phyloP scores from a whole-genome alignment of 73 alveolate genomes.

The Durusdinium trenchii region DNA sequence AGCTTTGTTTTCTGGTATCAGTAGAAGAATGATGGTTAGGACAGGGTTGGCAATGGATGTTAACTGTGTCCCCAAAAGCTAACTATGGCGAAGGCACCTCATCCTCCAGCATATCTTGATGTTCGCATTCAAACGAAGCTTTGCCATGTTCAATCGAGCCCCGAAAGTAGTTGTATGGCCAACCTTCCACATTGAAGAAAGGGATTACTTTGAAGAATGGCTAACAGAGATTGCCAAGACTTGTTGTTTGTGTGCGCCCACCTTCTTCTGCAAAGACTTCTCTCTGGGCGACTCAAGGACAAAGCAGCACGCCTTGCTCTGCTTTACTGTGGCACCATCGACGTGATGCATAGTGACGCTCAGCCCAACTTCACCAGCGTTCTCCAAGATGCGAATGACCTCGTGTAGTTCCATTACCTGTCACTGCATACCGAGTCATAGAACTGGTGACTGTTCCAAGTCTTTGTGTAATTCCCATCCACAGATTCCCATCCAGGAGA shows the following conservation, averaged over 20 bases:
- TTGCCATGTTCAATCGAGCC: not conserved
- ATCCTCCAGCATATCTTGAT: not conserved
- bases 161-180: not conserved
- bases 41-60: too few species aligned
- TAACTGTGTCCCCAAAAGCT: not conserved
- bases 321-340: not conserved
- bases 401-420: not conserved
- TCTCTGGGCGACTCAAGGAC: not conserved
- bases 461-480: too few species aligned
- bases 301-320: not conserved
- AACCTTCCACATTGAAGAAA: not conserved
- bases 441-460: too few species aligned
- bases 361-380: constrained; percentile 29
- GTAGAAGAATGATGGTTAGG: too few species aligned
- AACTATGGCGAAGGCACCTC: not conserved
- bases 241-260: not conserved
- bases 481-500: too few species aligned
- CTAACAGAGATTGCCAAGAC: not conserved
- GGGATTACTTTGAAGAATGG: too few species aligned
- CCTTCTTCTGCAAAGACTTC: constrained; percentile 35
- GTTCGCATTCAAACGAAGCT: not conserved
- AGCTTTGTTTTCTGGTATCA: too few species aligned
- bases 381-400: not conserved
- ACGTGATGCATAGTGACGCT: not conserved
- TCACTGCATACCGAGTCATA: too few species aligned